These are phyloP conservation scores for Haematococcus lacustris DNA, from an alignment of 139 green algal species.

Conservation along the genomic window DNA sequence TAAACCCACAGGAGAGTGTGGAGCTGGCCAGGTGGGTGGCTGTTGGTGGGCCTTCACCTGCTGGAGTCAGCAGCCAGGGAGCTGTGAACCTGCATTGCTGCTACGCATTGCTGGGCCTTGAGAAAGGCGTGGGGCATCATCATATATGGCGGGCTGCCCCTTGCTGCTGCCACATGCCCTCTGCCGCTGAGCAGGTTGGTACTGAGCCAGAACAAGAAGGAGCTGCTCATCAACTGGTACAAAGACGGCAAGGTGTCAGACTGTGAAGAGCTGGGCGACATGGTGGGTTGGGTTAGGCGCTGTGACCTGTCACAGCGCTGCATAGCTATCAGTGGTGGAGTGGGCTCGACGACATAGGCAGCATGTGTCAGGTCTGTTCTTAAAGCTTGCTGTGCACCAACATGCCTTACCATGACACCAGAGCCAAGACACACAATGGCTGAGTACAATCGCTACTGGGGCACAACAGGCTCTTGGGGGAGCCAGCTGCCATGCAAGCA, in stretches of 20 bases:
- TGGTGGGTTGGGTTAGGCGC: constrained; percentile 42
- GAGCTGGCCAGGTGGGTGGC: constrained; percentile 77
- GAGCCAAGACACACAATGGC: no score
- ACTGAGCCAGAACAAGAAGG: constrained; percentile 97
- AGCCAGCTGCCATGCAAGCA: no score
- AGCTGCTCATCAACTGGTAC: constrained; percentile 95
- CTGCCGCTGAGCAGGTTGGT: constrained; percentile 75
- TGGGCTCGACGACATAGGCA: no score
- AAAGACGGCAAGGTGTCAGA: constrained; percentile 86
- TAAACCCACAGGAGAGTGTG: constrained; percentile 88
- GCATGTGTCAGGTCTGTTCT: no score
- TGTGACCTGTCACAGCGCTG: no score
- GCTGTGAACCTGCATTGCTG: no score
- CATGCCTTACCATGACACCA: no score
- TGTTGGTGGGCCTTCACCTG: not conserved
- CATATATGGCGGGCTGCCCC: no score
- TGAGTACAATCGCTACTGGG: not conserved
- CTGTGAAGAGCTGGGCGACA: constrained; percentile 90
- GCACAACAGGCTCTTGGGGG: not conserved
- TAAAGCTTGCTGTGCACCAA: no score
- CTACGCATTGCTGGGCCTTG: no score
- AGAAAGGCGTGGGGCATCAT: not conserved
- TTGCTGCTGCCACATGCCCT: constrained; percentile 19
- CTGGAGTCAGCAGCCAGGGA: not conserved
- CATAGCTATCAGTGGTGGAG: no score